phyloP scores from a whole-genome alignment of 495 filamentous ascomycete species.

The Tuber melanosporum region DNA sequence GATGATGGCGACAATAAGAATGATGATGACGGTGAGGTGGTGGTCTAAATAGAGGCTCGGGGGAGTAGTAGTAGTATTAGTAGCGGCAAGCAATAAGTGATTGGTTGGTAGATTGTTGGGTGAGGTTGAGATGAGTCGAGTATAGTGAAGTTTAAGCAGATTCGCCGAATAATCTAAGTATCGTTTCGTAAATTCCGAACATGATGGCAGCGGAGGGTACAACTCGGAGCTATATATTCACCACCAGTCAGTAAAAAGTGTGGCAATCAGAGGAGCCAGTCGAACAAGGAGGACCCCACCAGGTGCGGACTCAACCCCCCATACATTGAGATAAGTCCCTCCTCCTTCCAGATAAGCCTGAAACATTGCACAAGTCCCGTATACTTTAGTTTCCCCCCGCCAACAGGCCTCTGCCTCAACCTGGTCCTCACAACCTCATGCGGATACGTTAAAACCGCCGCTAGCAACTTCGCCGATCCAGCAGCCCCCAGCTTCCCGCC shows the following conservation, averaged over 20 bases:
- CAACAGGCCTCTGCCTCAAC: slow-evolving; percentile 70
- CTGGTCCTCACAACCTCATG: slow-evolving; percentile 83
- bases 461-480: slow-evolving; percentile 72
- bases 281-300: slow-evolving; percentile 20
- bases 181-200: slow-evolving; percentile 84
- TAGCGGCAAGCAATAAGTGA: background rate
- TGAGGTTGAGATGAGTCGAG: background rate
- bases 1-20: background rate
- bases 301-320: slow-evolving; percentile 83
- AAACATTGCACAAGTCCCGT: slow-evolving; percentile 78
- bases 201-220: slow-evolving; percentile 86
- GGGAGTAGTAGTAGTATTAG: background rate
- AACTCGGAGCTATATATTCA: slow-evolving; percentile 53
- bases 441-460: slow-evolving; percentile 74
- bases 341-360: slow-evolving; percentile 71
- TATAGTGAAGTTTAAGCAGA: slow-evolving; percentile 39
- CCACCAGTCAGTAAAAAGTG: slow-evolving; percentile 5
- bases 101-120: background rate
- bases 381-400: slow-evolving; percentile 68
- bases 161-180: slow-evolving; percentile 54
- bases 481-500: slow-evolving; percentile 69
- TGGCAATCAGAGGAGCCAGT: background rate
- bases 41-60: background rate
- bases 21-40: background rate
- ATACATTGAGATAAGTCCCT: slow-evolving; percentile 73